Conservation (phyloP, 1,284 basidiomycete species). For the Peniophora sp. region DNA sequence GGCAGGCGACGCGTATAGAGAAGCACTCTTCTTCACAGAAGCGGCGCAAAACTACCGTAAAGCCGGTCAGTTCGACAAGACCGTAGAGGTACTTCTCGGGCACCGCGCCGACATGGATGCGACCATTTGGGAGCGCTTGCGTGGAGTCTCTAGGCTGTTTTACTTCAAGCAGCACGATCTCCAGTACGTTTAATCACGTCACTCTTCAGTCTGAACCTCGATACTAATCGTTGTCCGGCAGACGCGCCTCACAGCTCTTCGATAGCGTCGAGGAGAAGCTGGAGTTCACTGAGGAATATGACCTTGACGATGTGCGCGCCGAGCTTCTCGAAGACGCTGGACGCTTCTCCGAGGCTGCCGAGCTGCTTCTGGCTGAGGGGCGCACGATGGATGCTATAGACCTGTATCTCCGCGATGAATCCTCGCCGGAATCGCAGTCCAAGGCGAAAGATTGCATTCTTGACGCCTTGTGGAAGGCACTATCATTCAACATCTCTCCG, state of each 20-base stretch:
- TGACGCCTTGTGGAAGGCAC: slow-evolving; percentile 18
- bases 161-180: slow-evolving; percentile 39
- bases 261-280: slow-evolving; percentile 41
- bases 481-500: slow-evolving; percentile 19
- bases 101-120: slow-evolving; percentile 20
- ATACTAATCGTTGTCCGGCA: slow-evolving; percentile 11
- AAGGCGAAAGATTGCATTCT: slow-evolving; percentile 17
- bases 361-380: slow-evolving; percentile 45
- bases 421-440: slow-evolving; percentile 8
- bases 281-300: slow-evolving; percentile 50
- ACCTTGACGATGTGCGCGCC: slow-evolving; percentile 44
- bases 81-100: slow-evolving; percentile 33
- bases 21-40: slow-evolving; percentile 34
- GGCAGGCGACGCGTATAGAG: slow-evolving; percentile 40
- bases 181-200: slow-evolving; percentile 31
- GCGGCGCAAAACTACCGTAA: slow-evolving; percentile 43
- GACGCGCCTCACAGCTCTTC: slow-evolving; percentile 45
- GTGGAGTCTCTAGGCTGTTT: slow-evolving; percentile 40
- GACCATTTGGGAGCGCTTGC: slow-evolving; percentile 31
- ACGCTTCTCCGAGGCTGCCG: slow-evolving; percentile 43
- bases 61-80: slow-evolving; percentile 43
- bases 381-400: slow-evolving; percentile 38
- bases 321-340: slow-evolving; percentile 38
- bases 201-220: not conserved
- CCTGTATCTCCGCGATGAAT: slow-evolving; percentile 31